These are phyloP conservation scores for Blastomyces percursus DNA, from an alignment of 2,329 filamentous ascomycete genomes.

Conservation along the genomic window DNA sequence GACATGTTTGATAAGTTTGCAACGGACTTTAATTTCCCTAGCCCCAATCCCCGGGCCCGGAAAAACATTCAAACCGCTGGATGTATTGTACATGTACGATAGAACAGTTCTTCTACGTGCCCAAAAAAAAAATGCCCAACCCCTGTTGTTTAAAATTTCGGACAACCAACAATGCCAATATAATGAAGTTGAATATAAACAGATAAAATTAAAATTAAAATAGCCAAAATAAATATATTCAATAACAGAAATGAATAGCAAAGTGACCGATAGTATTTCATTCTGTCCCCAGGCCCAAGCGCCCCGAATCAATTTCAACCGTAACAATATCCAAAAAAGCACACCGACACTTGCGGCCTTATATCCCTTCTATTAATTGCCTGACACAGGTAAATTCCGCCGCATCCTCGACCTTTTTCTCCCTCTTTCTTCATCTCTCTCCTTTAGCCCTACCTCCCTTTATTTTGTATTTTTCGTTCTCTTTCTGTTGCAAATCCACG, in stretches of 20 bases:
- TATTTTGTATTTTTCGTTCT: background rate
- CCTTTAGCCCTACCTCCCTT: background rate
- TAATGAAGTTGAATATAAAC: background rate
- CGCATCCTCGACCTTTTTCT: background rate
- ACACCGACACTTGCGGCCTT: background rate
- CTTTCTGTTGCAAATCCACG: background rate
- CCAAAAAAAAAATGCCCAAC: too few species aligned
- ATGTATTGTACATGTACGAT: too few species aligned
- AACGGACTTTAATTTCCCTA: background rate
- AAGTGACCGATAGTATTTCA: background rate
- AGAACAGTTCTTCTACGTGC: too few species aligned
- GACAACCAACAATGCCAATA: too few species aligned
- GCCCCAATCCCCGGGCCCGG: too few species aligned
- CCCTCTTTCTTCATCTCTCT: too few species aligned
- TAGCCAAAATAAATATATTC: background rate
- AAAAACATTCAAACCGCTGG: too few species aligned
- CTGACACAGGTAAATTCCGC: background rate
- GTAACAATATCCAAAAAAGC: background rate
- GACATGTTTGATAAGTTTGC: conserved; percentile 5
- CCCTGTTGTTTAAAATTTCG: too few species aligned
- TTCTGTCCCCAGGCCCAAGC: conserved; percentile 2
- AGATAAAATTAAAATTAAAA: background rate
- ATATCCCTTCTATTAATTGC: background rate
- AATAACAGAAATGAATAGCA: background rate
- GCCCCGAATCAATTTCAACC: background rate